Base-by-base conservation (phyloP, 805 yeast species). In the Nakazawaea peltata region DNA sequence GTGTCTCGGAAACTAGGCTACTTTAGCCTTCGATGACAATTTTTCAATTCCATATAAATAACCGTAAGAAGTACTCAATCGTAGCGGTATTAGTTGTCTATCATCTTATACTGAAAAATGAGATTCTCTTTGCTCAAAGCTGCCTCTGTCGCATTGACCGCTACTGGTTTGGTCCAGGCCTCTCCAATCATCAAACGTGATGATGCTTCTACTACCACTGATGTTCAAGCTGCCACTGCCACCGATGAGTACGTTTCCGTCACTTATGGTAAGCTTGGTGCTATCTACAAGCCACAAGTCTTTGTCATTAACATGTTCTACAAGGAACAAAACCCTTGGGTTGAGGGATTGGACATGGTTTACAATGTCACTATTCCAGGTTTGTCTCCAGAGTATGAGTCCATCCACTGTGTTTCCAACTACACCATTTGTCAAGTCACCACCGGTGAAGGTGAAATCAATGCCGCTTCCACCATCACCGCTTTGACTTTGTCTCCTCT, bases 371-470 rank as follows among this genome's bases (percentile, higher is more conserved):
- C 80, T 19, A 50, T 77, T 30, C 83, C 84, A n/a, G 83, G 84
- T 32, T 59, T 77, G 36, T 74, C 81, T 13, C 80, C 81, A 19
- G 43, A 67, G 23, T 76, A 65, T 60, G 80, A 81, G 23, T 48
- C 61, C 15, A 60, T 77, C 33, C 73, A 69, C 58, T 77, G 83
- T 56, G 67, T 67, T 39, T 46, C 58, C 24, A 62, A 73, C 57
- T 69, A 64, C 56, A 51, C 69, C 19, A 51, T 77, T 19, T 77
- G 82, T 61, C 76, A 74, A 48, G 49, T 76, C 36, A 73, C 80
- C 30, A 71, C 79, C n/a, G 84, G 84, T 36, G 83, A 76, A 56
- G 78, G 77, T 43, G 82, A 77, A 51, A 67, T 74, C 44, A 77
- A 77, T 46, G 83, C 83, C 26, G 82, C 83, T 12, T 43, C 75